Evolutionary conservation across 768 basidiomycete species (phyloP).

Genomic region (Auriscalpium microsporum): DNA sequence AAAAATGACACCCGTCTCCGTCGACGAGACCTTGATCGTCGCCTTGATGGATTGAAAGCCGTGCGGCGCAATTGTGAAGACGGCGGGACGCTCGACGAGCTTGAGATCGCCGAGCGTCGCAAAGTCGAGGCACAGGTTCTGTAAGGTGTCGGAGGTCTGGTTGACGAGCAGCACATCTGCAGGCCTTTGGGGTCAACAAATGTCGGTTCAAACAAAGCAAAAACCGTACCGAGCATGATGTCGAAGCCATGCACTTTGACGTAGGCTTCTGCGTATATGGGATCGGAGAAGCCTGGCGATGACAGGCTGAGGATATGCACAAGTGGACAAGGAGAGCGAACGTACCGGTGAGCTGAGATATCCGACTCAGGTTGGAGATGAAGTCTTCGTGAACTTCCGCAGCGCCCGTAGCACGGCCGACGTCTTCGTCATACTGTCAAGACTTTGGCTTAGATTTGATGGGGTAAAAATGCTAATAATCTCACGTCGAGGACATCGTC

Average conservation of each 20-base stretch:
- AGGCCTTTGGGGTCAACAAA: neutral
- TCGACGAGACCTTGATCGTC: slow-evolving; percentile 96
- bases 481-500: slow-evolving; percentile 71
- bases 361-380: slow-evolving; percentile 86
- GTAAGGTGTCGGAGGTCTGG: slow-evolving; percentile 87
- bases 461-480: neutral
- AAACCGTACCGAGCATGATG: slow-evolving; percentile 68
- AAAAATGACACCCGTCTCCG: slow-evolving; percentile 97
- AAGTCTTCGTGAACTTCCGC: slow-evolving; percentile 84
- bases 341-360: slow-evolving; percentile 86
- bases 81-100: slow-evolving; percentile 90
- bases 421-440: slow-evolving; percentile 75
- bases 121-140: slow-evolving; percentile 95
- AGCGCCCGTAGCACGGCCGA: slow-evolving; percentile 82
- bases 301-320: neutral
- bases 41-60: slow-evolving; percentile 98
- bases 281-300: slow-evolving; percentile 83
- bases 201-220: neutral
- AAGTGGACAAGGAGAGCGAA: neutral
- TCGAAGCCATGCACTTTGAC: slow-evolving; percentile 98
- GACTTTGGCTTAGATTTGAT: neutral
- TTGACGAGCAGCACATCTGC: slow-evolving; percentile 94
- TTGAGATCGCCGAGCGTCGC: slow-evolving; percentile 96
- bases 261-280: slow-evolving; percentile 95
- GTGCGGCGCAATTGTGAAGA: slow-evolving; percentile 90